Conservation (phyloP, 2,329 filamentous ascomycete species). For the Phialocephala subalpina region DNA sequence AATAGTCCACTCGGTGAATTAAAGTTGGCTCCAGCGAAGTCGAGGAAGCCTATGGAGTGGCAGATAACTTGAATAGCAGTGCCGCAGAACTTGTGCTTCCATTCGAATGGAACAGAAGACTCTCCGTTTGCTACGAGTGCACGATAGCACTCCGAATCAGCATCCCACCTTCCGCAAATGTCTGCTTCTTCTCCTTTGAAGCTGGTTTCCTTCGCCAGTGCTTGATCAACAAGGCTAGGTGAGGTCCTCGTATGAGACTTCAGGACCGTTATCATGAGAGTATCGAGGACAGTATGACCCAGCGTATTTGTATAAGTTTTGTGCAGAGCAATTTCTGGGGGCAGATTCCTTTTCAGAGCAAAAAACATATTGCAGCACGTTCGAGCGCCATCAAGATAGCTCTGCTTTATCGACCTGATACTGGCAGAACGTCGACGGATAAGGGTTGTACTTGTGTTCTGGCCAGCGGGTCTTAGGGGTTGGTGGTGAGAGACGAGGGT, state of each 20-base stretch:
- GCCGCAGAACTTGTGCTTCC: slow-evolving; percentile 54
- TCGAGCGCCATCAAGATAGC: slow-evolving; percentile 46
- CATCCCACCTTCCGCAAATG: slow-evolving; percentile 52
- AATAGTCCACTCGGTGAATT: slow-evolving; percentile 22
- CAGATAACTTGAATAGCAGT: slow-evolving; percentile 49
- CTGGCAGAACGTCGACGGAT: neutral
- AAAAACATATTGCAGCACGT: slow-evolving; percentile 45
- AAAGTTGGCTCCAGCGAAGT: neutral
- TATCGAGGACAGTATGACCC: slow-evolving; percentile 50
- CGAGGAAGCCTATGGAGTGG: slow-evolving; percentile 33
- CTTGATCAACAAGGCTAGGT: slow-evolving; percentile 40
- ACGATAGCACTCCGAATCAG: slow-evolving; percentile 47
- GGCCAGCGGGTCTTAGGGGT: neutral
- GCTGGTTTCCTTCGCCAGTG: slow-evolving; percentile 35
- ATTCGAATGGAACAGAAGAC: slow-evolving; percentile 42
- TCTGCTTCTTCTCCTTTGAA: slow-evolving; percentile 50
- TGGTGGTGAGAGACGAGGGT: neutral
- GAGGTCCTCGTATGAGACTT: slow-evolving; percentile 44
- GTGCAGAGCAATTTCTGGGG: neutral
- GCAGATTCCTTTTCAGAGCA: slow-evolving; percentile 34
- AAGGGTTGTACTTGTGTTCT: neutral
- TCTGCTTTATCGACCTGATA: slow-evolving; percentile 20
- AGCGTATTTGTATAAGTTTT: slow-evolving; percentile 34
- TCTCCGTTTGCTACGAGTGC: slow-evolving; percentile 39
- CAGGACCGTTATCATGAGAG: slow-evolving; percentile 47